Evolutionary conservation across 2,329 filamentous ascomycete species (phyloP), one percentile per base, ranked within the genome.

Genomic region (Atkinsonella texensis): DNA sequence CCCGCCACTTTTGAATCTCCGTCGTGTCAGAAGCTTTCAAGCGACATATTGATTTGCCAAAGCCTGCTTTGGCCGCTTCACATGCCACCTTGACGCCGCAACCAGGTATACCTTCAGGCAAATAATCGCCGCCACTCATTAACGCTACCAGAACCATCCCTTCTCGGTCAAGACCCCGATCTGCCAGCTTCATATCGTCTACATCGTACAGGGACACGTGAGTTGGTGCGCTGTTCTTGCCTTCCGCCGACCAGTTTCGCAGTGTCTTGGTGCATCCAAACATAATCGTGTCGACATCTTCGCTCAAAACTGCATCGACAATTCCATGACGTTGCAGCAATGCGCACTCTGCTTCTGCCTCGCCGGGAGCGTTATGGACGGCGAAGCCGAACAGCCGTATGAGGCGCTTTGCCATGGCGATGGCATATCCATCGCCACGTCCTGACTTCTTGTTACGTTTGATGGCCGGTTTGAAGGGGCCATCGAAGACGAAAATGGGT

Each of bases 281-380:
- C 91, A 97, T 97, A 60, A 97, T 79, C 2, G 91, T 93, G 64
- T 98, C 93, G 43, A 96, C 89, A 72, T 98, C 93, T 65, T 98
- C 90, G 65, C 88, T 96, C 59, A 98, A 74, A 1, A 97, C 93
- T 0, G 88, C 91, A 66, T 98, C 93, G 1, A 95, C 90, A 9
- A 95, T 73, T 0, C 89, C 89, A 45, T 84, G 77, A 53, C 77
- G 76, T 62, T 98, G 90, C 3, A 98, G 68, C 15, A 93, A 70
- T 0, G 93, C 93, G 58, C 93, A 98, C 69, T 98, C 93, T 1
- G 93, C 93, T 65, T 98, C 93, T 3, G 91, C 93, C 64, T 98
- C 93, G 10, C 93, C 93, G 0, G 91, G 93, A 6, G 93, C 93
- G 61, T 89, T 81, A 65, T 97, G 89, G 47, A 80, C 79, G 1